Percentiles rank a stretch among this genome's conserved stretches.
phyloP scores from a whole-genome alignment of 306 rosid genomes.

The Vigna mungo region DNA sequence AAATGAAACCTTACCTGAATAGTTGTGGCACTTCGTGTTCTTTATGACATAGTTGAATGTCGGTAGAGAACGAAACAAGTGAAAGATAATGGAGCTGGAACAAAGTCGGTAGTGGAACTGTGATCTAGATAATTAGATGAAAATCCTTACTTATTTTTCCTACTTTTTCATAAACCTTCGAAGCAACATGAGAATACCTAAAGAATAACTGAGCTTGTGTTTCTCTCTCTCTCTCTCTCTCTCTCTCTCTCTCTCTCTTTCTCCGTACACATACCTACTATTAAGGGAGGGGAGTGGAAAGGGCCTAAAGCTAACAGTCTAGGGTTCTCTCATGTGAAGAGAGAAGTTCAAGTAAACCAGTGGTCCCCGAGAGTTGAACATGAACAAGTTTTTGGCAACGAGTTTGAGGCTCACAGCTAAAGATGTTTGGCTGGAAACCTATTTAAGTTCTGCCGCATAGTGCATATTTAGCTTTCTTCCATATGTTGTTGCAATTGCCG shows the following conservation, averaged over 20 bases:
- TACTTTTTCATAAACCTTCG: neutral
- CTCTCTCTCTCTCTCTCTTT: neutral
- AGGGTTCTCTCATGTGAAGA: slow-evolving; percentile 18
- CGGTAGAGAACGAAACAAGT: neutral
- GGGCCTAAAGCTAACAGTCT: neutral
- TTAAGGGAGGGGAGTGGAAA: neutral
- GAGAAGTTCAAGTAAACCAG: slow-evolving; percentile 15
- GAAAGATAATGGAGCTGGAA: neutral
- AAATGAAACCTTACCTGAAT: slow-evolving; percentile 11
- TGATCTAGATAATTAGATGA: slow-evolving; percentile 5
- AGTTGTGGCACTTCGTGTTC: slow-evolving; percentile 10
- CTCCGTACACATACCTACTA: neutral
- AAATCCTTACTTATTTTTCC: neutral
- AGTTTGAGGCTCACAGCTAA: neutral
- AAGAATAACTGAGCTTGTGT: neutral
- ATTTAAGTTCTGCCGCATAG: neutral
- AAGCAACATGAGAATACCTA: neutral
- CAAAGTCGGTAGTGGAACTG: neutral
- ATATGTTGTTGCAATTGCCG: slow-evolving; percentile 21
- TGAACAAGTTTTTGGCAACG: neutral
- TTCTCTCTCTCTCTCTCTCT: too few relatives aligned
- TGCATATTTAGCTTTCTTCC: neutral
- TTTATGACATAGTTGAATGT: neutral
- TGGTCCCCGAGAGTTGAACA: slow-evolving; percentile 24
- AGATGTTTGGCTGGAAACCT: slow-evolving; percentile 20